Evolutionary conservation across 2,329 filamentous ascomycete species (phyloP).

Genomic region (Dactylellina cionopaga): DNA sequence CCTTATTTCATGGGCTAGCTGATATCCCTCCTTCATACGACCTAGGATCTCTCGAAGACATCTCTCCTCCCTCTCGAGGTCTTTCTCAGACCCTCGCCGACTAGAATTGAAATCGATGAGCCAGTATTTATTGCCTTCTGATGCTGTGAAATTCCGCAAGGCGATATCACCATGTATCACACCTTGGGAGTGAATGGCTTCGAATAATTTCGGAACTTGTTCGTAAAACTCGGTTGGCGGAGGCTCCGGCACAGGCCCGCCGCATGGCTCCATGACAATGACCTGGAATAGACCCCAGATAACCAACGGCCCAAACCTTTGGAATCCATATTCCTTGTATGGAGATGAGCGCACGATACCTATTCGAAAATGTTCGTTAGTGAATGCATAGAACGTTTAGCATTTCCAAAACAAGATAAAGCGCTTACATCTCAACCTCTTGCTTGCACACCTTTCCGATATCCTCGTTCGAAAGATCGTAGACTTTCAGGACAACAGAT

Average conservation of each 20-base stretch:
- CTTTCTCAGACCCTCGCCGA: background rate
- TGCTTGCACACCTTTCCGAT: constrained; percentile 1
- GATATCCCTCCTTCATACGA: constrained; percentile 23
- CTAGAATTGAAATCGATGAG: constrained; percentile 39
- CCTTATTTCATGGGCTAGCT: too few species aligned
- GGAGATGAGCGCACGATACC: constrained; percentile 6
- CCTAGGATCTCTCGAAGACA: background rate
- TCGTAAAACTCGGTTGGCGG: constrained; percentile 36
- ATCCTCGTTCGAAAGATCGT: constrained; percentile 26
- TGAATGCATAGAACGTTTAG: background rate
- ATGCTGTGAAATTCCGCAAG: constrained; percentile 35
- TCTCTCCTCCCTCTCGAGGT: constrained; percentile 5
- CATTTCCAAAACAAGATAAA: background rate
- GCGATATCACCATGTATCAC: constrained; percentile 28
- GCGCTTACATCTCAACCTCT: constrained; percentile 31
- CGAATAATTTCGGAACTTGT: constrained; percentile 8
- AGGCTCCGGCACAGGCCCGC: constrained; percentile 6
- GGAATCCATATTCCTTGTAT: constrained; percentile 22
- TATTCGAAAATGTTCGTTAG: too few species aligned
- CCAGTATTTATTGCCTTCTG: constrained; percentile 15
- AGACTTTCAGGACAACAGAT: constrained; percentile 25
- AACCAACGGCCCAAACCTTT: constrained; percentile 26
- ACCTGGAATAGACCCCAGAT: constrained; percentile 30
- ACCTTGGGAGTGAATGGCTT: constrained; percentile 1
- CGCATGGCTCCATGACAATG: constrained; percentile 32